phyloP scores from a whole-genome alignment of 139 green algal genomes.

The Volvox africanus region DNA sequence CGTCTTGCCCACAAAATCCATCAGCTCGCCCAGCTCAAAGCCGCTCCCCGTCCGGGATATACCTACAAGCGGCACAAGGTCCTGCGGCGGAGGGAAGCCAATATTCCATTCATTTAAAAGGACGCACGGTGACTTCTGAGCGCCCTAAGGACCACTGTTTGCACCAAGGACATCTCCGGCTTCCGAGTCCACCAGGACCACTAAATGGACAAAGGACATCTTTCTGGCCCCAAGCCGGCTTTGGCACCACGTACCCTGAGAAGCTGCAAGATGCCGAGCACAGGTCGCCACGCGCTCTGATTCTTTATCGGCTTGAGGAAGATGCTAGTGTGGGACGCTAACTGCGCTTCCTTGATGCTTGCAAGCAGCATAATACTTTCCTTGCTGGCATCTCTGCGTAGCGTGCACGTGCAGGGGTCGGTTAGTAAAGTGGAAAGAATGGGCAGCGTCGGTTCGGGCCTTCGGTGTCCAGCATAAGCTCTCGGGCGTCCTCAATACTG shows the following conservation, averaged over 20 bases:
- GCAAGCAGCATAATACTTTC: conserved; percentile 73
- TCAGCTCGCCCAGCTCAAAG: conserved; percentile 80
- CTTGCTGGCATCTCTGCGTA: conserved; percentile 47
- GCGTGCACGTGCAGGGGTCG: too few species aligned
- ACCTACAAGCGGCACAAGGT: conserved; percentile 78
- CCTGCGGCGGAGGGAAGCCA: conserved; percentile 27
- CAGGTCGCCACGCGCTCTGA: conserved; percentile 76
- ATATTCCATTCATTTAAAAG: too few species aligned
- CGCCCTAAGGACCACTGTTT: too few species aligned
- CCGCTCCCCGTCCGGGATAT: conserved; percentile 64
- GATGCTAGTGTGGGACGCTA: conserved; percentile 51
- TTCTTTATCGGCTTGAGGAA: conserved; percentile 79
- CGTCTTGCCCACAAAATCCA: conserved; percentile 80
- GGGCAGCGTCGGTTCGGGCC: too few species aligned
- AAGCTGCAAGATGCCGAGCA: conserved; percentile 77
- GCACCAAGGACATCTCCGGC: too few species aligned
- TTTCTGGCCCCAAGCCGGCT: too few species aligned
- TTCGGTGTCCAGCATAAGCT: too few species aligned
- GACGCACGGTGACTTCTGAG: too few species aligned
- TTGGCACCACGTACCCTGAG: conserved; percentile 52
- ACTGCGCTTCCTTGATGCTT: conserved; percentile 51
- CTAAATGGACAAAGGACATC: too few species aligned
- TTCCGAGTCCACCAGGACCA: too few species aligned
- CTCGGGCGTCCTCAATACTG: too few species aligned
- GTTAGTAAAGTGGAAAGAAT: too few species aligned